Conservation (phyloP, 2,329 filamentous ascomycete genomes). For the Spiromastix sp. region DNA sequence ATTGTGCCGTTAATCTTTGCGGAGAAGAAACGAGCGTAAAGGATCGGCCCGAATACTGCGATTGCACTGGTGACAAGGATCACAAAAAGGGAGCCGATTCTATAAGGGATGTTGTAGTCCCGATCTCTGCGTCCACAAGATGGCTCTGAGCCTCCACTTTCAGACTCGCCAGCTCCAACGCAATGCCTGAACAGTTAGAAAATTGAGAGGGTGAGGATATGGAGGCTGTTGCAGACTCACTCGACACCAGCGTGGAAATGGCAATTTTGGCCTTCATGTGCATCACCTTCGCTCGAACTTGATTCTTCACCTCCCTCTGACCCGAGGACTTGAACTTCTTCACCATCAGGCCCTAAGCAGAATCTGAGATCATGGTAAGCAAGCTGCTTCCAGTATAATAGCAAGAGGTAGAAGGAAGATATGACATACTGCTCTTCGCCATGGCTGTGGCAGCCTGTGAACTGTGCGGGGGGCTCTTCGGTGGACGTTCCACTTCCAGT, state of each 20-base stretch:
- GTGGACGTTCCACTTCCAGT: slow-evolving; percentile 42
- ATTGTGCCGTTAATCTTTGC: slow-evolving; percentile 37
- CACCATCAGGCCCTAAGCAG: slow-evolving; percentile 50
- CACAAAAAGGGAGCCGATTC: slow-evolving; percentile 62
- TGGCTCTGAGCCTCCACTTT: slow-evolving; percentile 18
- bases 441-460: slow-evolving; percentile 57
- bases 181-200: slow-evolving; percentile 37
- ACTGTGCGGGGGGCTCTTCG: slow-evolving; percentile 47
- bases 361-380: slow-evolving; percentile 37
- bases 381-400: background rate
- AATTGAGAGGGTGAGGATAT: too few relatives aligned
- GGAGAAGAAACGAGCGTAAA: slow-evolving; percentile 49
- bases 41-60: slow-evolving; percentile 58
- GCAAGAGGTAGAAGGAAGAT: slow-evolving; percentile 2
- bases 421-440: slow-evolving; percentile 45
- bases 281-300: slow-evolving; percentile 14
- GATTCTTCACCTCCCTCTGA: slow-evolving; percentile 22
- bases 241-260: slow-evolving; percentile 69
- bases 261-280: slow-evolving; percentile 39
- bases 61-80: slow-evolving; percentile 58
- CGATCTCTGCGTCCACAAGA: slow-evolving; percentile 42
- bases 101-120: slow-evolving; percentile 57
- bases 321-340: slow-evolving; percentile 49
- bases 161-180: slow-evolving; percentile 38
- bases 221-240: slow-evolving; percentile 37